Conservation (phyloP, 176 grass and related monocot species). For the Elymus sibiricus region DNA sequence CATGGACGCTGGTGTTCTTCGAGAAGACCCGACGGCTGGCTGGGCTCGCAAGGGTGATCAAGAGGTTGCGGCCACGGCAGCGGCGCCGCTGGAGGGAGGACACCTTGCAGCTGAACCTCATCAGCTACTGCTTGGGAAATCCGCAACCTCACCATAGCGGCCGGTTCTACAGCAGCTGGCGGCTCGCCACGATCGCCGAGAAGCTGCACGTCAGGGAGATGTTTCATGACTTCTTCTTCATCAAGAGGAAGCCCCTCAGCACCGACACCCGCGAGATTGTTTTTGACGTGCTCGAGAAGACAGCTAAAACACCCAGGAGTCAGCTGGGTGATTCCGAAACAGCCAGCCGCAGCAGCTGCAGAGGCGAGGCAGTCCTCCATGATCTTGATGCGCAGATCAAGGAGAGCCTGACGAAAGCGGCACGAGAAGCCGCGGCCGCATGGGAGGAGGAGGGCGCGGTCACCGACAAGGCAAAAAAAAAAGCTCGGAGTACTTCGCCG, state of each 20-base stretch:
- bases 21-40: accelerated
- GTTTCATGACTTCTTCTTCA: not conserved
- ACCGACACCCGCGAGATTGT: not conserved
- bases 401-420: no score
- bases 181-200: not conserved
- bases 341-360: no score
- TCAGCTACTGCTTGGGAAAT: not conserved
- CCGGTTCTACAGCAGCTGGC: not conserved
- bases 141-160: not conserved
- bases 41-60: accelerated
- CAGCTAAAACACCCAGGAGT: no score
- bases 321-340: no score
- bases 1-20: not conserved
- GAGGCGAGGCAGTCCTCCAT: accelerated
- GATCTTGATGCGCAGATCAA: accelerated
- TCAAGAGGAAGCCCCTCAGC: not conserved
- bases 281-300: not conserved
- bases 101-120: conserved; percentile 19
- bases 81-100: not conserved
- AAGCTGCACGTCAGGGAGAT: accelerated
- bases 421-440: no score
- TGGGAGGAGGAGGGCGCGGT: no score
- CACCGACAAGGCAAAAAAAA: no score
- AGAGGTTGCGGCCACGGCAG: accelerated
- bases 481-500: accelerated